Percentiles rank a stretch among this genome's conserved stretches.
Evolutionary conservation across 2,329 filamentous ascomycete genomes (phyloP).

Genomic region (Phaeosphaeria sp.): DNA sequence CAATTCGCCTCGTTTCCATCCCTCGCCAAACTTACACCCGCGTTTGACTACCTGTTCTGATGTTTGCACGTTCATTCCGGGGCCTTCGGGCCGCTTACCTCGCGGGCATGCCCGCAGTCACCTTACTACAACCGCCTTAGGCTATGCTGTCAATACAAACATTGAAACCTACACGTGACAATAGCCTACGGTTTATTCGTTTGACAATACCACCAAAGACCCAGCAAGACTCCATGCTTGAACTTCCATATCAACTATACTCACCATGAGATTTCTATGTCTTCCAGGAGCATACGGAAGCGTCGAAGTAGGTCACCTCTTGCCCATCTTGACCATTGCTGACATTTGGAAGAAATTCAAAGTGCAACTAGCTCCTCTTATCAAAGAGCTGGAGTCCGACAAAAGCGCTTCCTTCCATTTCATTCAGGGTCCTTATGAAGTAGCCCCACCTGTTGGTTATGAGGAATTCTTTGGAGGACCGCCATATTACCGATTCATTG

Average conservation of each 20-base stretch:
- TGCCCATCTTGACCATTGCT: background rate
- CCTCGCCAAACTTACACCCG: background rate
- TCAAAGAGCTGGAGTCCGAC: conserved; percentile 32
- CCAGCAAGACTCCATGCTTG: background rate
- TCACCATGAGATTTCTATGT: conserved; percentile 28
- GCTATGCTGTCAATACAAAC: background rate
- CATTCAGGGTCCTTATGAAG: conserved; percentile 34
- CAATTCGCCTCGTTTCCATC: background rate
- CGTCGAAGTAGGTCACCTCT: conserved; percentile 23
- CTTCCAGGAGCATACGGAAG: conserved; percentile 36
- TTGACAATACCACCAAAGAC: background rate
- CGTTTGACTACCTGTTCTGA: background rate
- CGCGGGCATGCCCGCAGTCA: background rate
- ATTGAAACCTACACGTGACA: no score
- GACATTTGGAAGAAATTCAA: conserved; percentile 30
- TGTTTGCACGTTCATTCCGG: background rate
- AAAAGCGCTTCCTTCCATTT: conserved; percentile 29
- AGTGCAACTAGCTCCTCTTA: conserved; percentile 34
- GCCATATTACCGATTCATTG: conserved; percentile 34
- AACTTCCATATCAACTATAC: background rate
- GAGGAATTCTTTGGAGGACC: conserved; percentile 39
- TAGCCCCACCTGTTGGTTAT: conserved; percentile 28
- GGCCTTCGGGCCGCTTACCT: background rate
- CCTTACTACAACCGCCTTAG: background rate
- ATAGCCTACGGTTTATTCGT: background rate